These are phyloP conservation scores for Malassezia obtusa DNA, from an alignment of 1,284 basidiomycete genomes.

Conservation along the genomic window DNA sequence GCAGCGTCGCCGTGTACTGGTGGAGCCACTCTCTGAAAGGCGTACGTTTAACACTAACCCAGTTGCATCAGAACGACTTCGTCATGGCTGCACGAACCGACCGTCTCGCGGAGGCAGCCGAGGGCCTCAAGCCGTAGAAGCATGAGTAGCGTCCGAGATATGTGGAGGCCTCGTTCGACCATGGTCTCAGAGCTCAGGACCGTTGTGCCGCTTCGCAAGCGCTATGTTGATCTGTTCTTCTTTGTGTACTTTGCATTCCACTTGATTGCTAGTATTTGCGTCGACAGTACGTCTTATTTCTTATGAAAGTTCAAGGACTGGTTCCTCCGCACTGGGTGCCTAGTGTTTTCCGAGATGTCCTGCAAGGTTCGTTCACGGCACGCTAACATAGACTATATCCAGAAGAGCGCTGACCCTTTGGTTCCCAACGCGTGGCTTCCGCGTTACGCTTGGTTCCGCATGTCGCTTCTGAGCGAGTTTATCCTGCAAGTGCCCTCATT, in stretches of 20 bases:
- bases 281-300: constrained; percentile 15
- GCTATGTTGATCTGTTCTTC: constrained; percentile 13
- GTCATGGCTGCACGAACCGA: constrained; percentile 46
- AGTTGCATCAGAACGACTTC: constrained; percentile 46
- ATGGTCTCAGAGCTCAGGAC: neutral
- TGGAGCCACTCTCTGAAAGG: constrained; percentile 45
- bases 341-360: constrained; percentile 2
- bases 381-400: constrained; percentile 12
- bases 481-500: constrained; percentile 18
- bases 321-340: constrained; percentile 15
- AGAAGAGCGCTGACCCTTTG: constrained; percentile 16
- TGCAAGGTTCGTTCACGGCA: constrained; percentile 2
- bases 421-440: constrained; percentile 11
- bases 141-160: neutral
- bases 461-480: constrained; percentile 17
- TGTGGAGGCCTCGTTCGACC: neutral
- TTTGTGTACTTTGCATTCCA: constrained; percentile 19
- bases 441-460: constrained; percentile 18
- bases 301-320: constrained; percentile 15
- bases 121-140: constrained; percentile 21
- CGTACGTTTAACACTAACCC: constrained; percentile 21
- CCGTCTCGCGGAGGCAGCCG: constrained; percentile 23
- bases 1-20: constrained; percentile 41
- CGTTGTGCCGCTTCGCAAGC: constrained; percentile 8
- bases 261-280: constrained; percentile 10